Base-by-base conservation (phyloP, 306 rosid species). In the Astragalus glycyphyllos region DNA sequence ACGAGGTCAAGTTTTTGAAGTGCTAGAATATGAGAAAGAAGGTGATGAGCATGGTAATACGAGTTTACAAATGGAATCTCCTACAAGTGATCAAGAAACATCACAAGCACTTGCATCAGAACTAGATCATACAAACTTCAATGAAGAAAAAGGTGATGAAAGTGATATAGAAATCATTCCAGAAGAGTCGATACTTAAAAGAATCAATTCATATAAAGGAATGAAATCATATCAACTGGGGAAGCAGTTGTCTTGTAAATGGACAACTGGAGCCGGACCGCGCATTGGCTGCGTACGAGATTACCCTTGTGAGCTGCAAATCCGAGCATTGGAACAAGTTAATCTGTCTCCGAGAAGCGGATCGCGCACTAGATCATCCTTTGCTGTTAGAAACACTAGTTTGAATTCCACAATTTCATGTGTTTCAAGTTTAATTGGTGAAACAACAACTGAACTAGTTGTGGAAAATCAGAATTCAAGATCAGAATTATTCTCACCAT, bases 181-280 rank as follows among this genome's bases (percentile, higher is more conserved):
- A 2, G 78, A 82, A 56, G 97, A 87, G 74, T 86, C 91, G 0
- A 90, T 95, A 66, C 90, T 85, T 4, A 79, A 83, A 51, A 84
- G 96, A 84, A 89, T 95, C 7, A 86, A 83, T 77, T 95, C 99
- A 5, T 96, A 73, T 46, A 95, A 86, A 72, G 96, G 72, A 77
- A 79, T 75, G 82, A 82, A 82, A 65, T 91, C 99, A 46, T 95
- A 82, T 59, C 99, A 95, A 68, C 55, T 95, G 11, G 99, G 97
- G 68, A 91, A 88, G 63, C 97, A 95, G 60, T 71, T 95, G 67
- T 95, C 99, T 1, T 91, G 87, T 86, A 95, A 87, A 78, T 95
- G 99, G 99, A 95, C 99, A 41, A 91, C 99, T 0, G 99, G 99
- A 51, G 99, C 96, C 0, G 99, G 99, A 17, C 99, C 99, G 0